A percentile compares a stretch with the other conserved stretches of the same genome.
These are phyloP conservation scores for Fomitopsis betulina DNA, from an alignment of 1,284 basidiomycete species.

Conservation along the genomic window DNA sequence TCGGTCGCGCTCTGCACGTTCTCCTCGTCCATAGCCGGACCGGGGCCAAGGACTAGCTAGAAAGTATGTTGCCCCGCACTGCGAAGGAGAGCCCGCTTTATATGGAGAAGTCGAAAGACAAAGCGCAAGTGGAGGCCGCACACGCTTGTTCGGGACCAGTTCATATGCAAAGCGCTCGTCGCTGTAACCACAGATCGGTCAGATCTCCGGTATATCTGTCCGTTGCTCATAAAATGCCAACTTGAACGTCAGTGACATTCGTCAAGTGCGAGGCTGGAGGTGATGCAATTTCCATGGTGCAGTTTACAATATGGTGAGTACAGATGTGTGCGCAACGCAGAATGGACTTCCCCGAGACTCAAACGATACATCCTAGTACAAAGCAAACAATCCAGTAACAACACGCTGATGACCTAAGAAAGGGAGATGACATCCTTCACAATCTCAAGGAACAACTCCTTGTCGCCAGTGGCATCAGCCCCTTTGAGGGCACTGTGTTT, in stretches of 20 bases:
- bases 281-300: too few relatives aligned
- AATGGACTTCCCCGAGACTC: not conserved
- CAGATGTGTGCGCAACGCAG: not conserved
- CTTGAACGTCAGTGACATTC: too few relatives aligned
- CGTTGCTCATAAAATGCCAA: too few relatives aligned
- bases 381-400: slow-evolving; percentile 3
- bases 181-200: not conserved
- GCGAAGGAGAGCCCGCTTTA: not conserved
- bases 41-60: not conserved
- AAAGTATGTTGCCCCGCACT: not conserved
- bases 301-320: not conserved
- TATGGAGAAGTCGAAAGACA: not conserved
- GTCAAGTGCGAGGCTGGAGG: too few relatives aligned
- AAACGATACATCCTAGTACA: not conserved
- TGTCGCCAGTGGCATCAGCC: slow-evolving; percentile 10
- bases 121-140: slow-evolving; percentile 1
- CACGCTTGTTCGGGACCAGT: slow-evolving; percentile 2
- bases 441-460: slow-evolving; percentile 22
- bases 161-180: not conserved
- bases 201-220: not conserved
- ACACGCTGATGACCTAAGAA: not conserved
- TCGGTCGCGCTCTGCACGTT: slow-evolving; percentile 16
- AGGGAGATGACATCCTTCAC: slow-evolving; percentile 20
- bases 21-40: slow-evolving; percentile 21
- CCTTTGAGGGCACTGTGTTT: slow-evolving; percentile 1